Conservation (phyloP, 495 filamentous ascomycete species). For the Lichenothelia convexa region DNA sequence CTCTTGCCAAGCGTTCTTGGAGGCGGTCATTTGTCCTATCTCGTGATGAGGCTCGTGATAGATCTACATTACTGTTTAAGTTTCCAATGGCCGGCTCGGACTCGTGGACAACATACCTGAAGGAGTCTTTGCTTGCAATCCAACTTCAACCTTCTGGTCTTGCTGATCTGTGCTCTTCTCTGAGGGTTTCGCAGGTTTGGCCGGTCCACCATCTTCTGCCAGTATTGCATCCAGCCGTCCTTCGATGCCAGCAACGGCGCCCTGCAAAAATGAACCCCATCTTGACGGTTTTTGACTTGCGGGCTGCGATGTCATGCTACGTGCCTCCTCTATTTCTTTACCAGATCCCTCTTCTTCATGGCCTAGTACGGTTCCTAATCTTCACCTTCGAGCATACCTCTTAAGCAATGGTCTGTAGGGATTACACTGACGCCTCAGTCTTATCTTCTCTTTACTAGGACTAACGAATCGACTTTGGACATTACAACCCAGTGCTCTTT, state of each 20-base stretch:
- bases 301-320: neutral
- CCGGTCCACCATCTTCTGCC: slow-evolving; percentile 59
- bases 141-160: slow-evolving; percentile 1
- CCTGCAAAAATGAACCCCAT: slow-evolving; percentile 77
- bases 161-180: slow-evolving; percentile 14
- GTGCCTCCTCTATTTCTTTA: too few relatives aligned
- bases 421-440: too few relatives aligned
- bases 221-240: slow-evolving; percentile 84
- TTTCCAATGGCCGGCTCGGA: neutral
- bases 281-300: slow-evolving; percentile 21
- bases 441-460: too few relatives aligned
- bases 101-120: neutral
- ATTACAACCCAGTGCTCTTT: too few relatives aligned
- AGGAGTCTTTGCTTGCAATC: neutral
- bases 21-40: slow-evolving; percentile 51
- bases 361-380: too few relatives aligned
- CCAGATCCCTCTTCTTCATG: too few relatives aligned
- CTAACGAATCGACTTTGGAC: too few relatives aligned
- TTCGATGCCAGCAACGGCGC: slow-evolving; percentile 86
- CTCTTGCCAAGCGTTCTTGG: slow-evolving; percentile 67
- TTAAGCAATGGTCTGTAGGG: too few relatives aligned
- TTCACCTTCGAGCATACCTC: too few relatives aligned
- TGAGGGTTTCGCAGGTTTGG: too few relatives aligned
- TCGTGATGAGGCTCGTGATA: slow-evolving; percentile 19
- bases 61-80: slow-evolving; percentile 6